A percentile compares a stretch with the other conserved stretches of the same genome.
Evolutionary conservation across 441 rosid genomes (phyloP).

Genomic region (Corymbia calophylla): DNA sequence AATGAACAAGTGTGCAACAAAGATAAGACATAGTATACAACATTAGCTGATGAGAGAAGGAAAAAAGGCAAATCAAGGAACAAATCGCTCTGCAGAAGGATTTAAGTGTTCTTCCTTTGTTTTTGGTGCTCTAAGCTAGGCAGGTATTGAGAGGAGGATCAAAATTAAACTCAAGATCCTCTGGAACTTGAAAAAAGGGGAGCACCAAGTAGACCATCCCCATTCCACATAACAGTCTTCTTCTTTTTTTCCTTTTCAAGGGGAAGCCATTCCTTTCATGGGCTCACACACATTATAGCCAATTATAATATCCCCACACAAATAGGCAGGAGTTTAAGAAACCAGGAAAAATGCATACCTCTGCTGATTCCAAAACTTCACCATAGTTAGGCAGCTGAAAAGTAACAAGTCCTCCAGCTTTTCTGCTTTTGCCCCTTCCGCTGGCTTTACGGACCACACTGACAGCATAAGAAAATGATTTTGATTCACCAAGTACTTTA

Average conservation of each 20-base stretch:
- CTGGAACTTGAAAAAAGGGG: background rate
- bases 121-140: background rate
- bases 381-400: constrained; percentile 69
- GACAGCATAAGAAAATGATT: constrained; percentile 47
- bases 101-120: background rate
- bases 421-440: constrained; percentile 89
- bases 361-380: constrained; percentile 52
- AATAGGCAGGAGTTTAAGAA: background rate
- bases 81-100: background rate
- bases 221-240: background rate
- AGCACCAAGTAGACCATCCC: background rate
- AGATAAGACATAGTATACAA: background rate
- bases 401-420: constrained; percentile 76
- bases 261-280: background rate
- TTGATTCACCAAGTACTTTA: constrained; percentile 44
- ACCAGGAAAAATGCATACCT: constrained; percentile 37
- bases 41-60: background rate
- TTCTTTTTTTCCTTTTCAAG: background rate
- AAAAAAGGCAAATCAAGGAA: background rate
- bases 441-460: constrained; percentile 85
- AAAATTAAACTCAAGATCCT: background rate
- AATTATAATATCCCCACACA: background rate
- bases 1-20: background rate
- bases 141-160: background rate
- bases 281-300: background rate